Conservation (phyloP, 495 filamentous ascomycete genomes). For the Choiromyces venosus region DNA sequence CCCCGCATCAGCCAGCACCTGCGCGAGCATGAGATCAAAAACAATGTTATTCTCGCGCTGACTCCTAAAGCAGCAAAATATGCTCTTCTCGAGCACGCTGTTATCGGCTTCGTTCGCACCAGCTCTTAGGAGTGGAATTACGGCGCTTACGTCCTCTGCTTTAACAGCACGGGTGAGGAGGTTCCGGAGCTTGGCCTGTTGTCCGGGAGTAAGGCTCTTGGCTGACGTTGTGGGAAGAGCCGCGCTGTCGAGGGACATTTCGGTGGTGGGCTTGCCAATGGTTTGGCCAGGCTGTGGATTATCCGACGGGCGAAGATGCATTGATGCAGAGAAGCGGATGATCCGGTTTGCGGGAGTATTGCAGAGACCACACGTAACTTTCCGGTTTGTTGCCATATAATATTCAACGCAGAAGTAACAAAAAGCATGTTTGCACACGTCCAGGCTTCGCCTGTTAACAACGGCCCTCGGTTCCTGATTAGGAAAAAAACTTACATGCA, state of each 20-base stretch:
- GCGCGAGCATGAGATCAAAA: not conserved
- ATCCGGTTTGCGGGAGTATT: not conserved
- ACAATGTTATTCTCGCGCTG: not conserved
- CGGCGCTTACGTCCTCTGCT: not conserved
- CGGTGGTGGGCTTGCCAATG: not conserved
- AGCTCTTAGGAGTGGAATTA: not conserved
- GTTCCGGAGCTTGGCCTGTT: not conserved
- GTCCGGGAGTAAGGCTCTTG: not conserved
- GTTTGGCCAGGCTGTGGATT: not conserved
- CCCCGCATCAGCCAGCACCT: not conserved
- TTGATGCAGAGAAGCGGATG: not conserved
- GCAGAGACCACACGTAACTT: not conserved
- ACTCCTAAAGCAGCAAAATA: not conserved
- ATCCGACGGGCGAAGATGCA: not conserved
- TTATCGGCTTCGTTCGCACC: not conserved
- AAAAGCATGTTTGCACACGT: not conserved
- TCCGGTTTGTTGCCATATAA: not conserved
- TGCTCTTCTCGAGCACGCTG: not conserved
- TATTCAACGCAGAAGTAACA: not conserved
- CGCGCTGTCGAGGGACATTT: not conserved
- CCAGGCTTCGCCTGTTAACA: not conserved
- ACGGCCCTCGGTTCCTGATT: not conserved
- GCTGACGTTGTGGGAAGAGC: not conserved
- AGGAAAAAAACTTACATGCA: constrained; percentile 17
- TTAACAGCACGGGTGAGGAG: not conserved